Evolutionary conservation across 1,139 yeast genomes (phyloP).

Genomic region (Lodderomyces metapsilosis): DNA sequence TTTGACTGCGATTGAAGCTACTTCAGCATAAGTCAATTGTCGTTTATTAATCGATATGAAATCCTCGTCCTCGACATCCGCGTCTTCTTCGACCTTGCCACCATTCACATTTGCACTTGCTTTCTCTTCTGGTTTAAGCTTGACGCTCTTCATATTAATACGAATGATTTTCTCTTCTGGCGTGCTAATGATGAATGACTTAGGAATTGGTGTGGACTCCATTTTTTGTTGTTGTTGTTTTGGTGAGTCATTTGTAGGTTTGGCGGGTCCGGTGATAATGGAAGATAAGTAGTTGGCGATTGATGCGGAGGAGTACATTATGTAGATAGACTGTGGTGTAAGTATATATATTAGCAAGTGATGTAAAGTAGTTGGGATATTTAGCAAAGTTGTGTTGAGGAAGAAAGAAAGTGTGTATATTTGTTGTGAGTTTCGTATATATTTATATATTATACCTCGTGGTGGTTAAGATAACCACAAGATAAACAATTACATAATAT

Average conservation of each 20-base stretch:
- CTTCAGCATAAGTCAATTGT: constrained; percentile 46
- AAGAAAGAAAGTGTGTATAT: background rate
- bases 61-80: constrained; percentile 26
- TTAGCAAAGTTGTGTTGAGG: background rate
- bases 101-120: background rate
- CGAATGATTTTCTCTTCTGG: constrained; percentile 1
- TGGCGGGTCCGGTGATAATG: background rate
- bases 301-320: background rate
- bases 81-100: constrained; percentile 12
- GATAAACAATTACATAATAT: constrained; percentile 1
- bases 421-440: background rate
- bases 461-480: background rate
- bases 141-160: constrained; percentile 1
- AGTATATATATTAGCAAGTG: too few relatives aligned
- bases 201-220: background rate
- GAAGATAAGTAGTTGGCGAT: background rate
- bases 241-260: background rate
- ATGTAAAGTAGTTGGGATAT: background rate
- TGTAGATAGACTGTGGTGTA: too few relatives aligned
- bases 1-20: constrained; percentile 31
- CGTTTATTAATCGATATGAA: constrained; percentile 38
- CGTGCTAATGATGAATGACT: constrained; percentile 1
- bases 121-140: background rate
- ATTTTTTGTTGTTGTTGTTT: background rate
- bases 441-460: background rate